Evolutionary conservation across 2,329 filamentous ascomycete species (phyloP), one percentile per base, ranked within the genome.

Genomic region (Aureobasidium musti): DNA sequence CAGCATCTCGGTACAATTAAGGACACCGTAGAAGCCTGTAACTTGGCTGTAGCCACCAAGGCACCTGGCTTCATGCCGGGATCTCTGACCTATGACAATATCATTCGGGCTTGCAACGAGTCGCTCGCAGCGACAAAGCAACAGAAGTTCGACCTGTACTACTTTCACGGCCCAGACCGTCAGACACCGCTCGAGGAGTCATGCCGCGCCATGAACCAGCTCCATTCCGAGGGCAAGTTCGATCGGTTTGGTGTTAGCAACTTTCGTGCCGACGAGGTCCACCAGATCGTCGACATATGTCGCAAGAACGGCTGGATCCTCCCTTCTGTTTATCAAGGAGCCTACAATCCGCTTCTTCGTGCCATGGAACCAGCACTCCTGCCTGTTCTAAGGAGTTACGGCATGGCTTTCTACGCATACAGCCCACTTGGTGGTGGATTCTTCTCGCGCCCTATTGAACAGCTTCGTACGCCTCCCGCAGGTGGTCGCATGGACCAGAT

Each of bases 191-290:
- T 81, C 41, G 76, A 79, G 59, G 79, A 82, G 33, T 75, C 78
- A 0, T 74, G 75, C 26, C 72, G 76, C 41, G 81, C 79, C 8
- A 79, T 84, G 66, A 70, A 83, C 66, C 72, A 79, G 23, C 76
- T 79, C 0, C 72, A 79, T 68, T 66, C 72, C 19, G 73, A 79
- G 43, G 80, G 81, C 26, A 80, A 80, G 67, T 80, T 83, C 69
- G 77, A 78, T 70, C 68, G 75, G 0, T 82, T 82, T 67, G 82
- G 82, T 0, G 66, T 84, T 4, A 81, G 77, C 11, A 84, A 83
- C 69, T 83, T 79, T 69, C 73, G 74, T 0, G 77, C 78, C 1
- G 75, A 75, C 2, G 80, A 84, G 67, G 81, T 84, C 0, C 74
- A 79, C 59, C 65, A 77, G 52, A 74, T 83, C 3, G 64, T 81